Percentiles rank a stretch among this genome's conserved stretches.
phyloP scores from a whole-genome alignment of 352 stramenopile genomes.

The Globisporangium echinulatum region DNA sequence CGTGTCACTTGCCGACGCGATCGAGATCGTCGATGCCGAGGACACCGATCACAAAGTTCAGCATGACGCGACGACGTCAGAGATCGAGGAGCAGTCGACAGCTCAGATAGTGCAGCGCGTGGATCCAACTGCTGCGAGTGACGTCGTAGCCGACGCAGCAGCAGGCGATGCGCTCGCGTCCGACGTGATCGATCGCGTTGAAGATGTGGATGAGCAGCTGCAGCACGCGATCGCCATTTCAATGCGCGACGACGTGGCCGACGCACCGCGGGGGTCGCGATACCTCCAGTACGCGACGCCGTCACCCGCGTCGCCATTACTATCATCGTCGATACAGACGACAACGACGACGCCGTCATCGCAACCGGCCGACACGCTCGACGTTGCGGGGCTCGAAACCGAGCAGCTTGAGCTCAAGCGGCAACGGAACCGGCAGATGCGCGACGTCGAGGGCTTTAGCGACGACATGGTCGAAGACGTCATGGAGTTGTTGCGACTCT shows the following conservation, averaged over 20 bases:
- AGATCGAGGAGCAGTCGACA: neutral
- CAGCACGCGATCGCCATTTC: conserved; percentile 28
- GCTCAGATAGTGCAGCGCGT: too few species aligned
- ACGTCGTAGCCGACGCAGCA: neutral
- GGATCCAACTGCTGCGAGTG: too few species aligned
- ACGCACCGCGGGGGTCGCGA: conserved; percentile 16
- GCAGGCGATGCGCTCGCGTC: neutral
- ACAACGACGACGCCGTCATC: neutral
- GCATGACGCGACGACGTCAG: neutral
- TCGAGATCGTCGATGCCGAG: conserved; percentile 7
- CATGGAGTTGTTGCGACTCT: conserved; percentile 94
- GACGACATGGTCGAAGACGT: conserved; percentile 98
- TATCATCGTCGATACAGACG: too few species aligned
- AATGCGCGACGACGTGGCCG: conserved; percentile 17
- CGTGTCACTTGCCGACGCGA: neutral
- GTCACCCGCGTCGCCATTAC: neutral
- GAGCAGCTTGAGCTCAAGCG: conserved; percentile 75
- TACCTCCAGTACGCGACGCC: conserved; percentile 42
- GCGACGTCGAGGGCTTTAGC: conserved; percentile 92
- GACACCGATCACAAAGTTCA: neutral
- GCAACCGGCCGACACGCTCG: conserved; percentile 14
- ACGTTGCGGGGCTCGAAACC: conserved; percentile 34
- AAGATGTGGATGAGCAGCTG: conserved; percentile 18
- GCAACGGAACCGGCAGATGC: conserved; percentile 64
- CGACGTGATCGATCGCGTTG: neutral